Evolutionary conservation across 2,329 filamentous ascomycete genomes (phyloP), one percentile per base, ranked within the genome.

Genomic region (Epichloe uncinata): DNA sequence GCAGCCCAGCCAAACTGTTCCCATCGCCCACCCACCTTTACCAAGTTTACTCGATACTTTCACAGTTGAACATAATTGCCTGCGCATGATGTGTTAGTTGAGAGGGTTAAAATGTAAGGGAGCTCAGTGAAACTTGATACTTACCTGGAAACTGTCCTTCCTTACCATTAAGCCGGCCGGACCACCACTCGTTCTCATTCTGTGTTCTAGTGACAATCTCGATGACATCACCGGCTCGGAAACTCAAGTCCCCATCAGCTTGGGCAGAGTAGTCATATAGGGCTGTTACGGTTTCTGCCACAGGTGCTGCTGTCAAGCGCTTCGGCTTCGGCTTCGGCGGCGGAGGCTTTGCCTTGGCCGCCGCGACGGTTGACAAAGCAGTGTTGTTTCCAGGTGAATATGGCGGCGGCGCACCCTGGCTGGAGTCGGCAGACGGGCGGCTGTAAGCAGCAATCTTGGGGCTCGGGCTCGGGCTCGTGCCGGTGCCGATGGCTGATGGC

Each of bases 181-280:
- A 83, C 93, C 93, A 98, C 93, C 93, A 98, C 67, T 98, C 93
- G 58, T 98, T 97, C 47, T 87, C 83, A 60, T 95, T 96, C 54
- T 78, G 75, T n/a, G 88, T 95, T 57, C 87, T 78, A 53, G 75
- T 77, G 2, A 93, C 66, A 58, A 98, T 90, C 66, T 97, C 90
- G 60, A 98, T 97, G 4, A 85, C 71, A 54, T 98, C 93, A 5
- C 91, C 90, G 0, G 87, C 81, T 16, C 77, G 78, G 70, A 98
- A 98, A 60, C 87, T 95, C 54, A 98, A 71, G 63, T 98, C 93
- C 3, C 90, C 90, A 55, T 95, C 89, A 1, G 91, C 90, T 64
- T 97, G 90, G 5, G 93, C 93, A 54, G 95, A 87, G 62, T 95
- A 98, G 63, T 97, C 93, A 67, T 96, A 98, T 53, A 98, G 69